Evolutionary conservation across 2,329 filamentous ascomycete species (phyloP).

Genomic region (Ophiosphaerella narmari): DNA sequence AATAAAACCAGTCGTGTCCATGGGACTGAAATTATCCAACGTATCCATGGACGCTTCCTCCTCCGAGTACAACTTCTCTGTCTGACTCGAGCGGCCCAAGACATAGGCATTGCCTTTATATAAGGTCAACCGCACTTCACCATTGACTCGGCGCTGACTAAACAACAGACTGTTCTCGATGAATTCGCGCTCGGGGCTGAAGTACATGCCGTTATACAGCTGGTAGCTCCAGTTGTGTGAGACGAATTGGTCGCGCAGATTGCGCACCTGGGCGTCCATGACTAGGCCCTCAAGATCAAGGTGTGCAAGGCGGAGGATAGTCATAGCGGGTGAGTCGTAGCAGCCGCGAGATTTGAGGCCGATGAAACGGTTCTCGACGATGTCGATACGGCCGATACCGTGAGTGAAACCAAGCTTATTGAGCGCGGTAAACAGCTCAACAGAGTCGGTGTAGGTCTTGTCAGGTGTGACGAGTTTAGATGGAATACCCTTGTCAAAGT

Average conservation of each 20-base stretch:
- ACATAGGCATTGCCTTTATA: slow-evolving; percentile 71
- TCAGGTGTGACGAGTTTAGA: slow-evolving; percentile 64
- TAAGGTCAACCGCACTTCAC: slow-evolving; percentile 62
- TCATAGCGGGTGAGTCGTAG: slow-evolving; percentile 64
- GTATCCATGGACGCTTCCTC: slow-evolving; percentile 72
- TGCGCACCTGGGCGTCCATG: slow-evolving; percentile 69
- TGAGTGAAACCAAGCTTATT: slow-evolving; percentile 73
- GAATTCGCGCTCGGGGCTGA: slow-evolving; percentile 73
- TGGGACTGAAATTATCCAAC: slow-evolving; percentile 68
- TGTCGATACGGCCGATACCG: slow-evolving; percentile 81
- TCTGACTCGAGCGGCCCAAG: slow-evolving; percentile 63
- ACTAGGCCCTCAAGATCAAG: slow-evolving; percentile 69
- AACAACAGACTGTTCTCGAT: slow-evolving; percentile 62
- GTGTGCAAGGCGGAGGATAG: slow-evolving; percentile 60
- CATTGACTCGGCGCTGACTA: slow-evolving; percentile 48
- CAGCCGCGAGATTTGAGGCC: slow-evolving; percentile 81
- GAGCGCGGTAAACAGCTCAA: slow-evolving; percentile 72
- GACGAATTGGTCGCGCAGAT: slow-evolving; percentile 72
- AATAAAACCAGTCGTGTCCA: slow-evolving; percentile 71
- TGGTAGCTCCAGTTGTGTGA: slow-evolving; percentile 55
- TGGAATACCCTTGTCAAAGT: slow-evolving; percentile 77
- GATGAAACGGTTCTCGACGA: slow-evolving; percentile 81
- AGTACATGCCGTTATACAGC: slow-evolving; percentile 68
- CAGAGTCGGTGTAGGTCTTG: slow-evolving; percentile 68
- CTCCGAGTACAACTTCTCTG: slow-evolving; percentile 72